Evolutionary conservation across 1,284 basidiomycete genomes (phyloP).

Genomic region (Cutaneotrichosporon cavernicola): DNA sequence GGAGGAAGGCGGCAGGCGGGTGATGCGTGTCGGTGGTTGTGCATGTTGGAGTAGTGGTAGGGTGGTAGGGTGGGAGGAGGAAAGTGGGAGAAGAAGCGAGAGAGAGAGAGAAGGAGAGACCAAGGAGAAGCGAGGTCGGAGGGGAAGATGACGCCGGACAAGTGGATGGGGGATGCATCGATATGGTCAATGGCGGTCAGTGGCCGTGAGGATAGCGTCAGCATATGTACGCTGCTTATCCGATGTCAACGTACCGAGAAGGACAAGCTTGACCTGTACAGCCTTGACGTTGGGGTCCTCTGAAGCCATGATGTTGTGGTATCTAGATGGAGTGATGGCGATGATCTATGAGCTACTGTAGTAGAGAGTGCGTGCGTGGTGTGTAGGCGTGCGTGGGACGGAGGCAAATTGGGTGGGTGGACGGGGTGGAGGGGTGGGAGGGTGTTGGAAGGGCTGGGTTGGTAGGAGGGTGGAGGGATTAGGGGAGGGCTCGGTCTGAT

Average conservation of each 20-base stretch:
- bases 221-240: background rate
- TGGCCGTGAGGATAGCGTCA: conserved; percentile 5
- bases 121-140: too few relatives aligned
- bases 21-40: too few relatives aligned
- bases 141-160: too few relatives aligned
- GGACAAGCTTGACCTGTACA: conserved; percentile 84
- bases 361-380: background rate
- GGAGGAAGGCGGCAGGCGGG: too few relatives aligned
- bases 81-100: too few relatives aligned
- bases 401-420: background rate
- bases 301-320: conserved; percentile 31
- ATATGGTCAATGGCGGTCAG: too few relatives aligned
- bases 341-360: too few relatives aligned
- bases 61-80: too few relatives aligned
- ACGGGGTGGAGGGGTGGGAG: too few relatives aligned
- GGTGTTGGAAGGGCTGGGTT: too few relatives aligned
- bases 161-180: too few relatives aligned
- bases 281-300: conserved; percentile 65
- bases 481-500: background rate
- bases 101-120: background rate
- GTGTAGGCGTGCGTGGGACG: background rate
- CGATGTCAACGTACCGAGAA: conserved; percentile 63
- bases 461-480: background rate
- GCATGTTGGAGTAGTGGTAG: background rate
- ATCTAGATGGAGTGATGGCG: background rate